Percentiles rank a stretch among this genome's conserved stretches.
phyloP scores from a whole-genome alignment of 2,329 filamentous ascomycete genomes.

The Trichophyton rubrum region DNA sequence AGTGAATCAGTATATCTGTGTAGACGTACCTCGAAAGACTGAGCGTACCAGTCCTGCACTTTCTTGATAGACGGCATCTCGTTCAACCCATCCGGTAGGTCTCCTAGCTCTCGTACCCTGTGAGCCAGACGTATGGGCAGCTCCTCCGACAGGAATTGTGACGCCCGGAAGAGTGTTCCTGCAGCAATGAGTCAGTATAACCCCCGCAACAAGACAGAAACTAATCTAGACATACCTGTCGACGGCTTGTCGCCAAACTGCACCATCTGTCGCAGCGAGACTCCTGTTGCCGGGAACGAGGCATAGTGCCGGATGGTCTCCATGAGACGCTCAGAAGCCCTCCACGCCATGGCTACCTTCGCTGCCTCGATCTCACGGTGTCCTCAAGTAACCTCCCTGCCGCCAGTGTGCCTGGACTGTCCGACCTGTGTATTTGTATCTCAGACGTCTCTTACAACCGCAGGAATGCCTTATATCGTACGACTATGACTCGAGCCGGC shows the following conservation, averaged over 20 bases:
- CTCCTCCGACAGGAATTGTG: conserved; percentile 96
- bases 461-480: background rate
- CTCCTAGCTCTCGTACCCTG: conserved; percentile 84
- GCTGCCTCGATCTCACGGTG: background rate
- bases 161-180: conserved; percentile 94
- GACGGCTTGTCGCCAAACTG: conserved; percentile 94
- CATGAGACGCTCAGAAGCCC: conserved; percentile 79
- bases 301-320: conserved; percentile 95
- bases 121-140: conserved; percentile 93
- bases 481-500: background rate
- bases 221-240: conserved; percentile 49
- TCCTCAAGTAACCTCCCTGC: background rate
- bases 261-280: conserved; percentile 96
- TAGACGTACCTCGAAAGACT: conserved; percentile 82
- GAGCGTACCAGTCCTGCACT: conserved; percentile 96
- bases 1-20: too few relatives aligned
- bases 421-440: too few relatives aligned
- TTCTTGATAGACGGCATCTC: conserved; percentile 95
- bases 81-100: conserved; percentile 86
- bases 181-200: background rate
- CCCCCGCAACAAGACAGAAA: background rate
- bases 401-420: too few relatives aligned
- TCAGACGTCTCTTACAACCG: too few relatives aligned
- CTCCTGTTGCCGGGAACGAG: conserved; percentile 89
- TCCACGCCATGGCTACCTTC: conserved; percentile 45